phyloP scores from a whole-genome alignment of 2,329 filamentous ascomycete genomes.

The Neopestalotiopsis rosae region DNA sequence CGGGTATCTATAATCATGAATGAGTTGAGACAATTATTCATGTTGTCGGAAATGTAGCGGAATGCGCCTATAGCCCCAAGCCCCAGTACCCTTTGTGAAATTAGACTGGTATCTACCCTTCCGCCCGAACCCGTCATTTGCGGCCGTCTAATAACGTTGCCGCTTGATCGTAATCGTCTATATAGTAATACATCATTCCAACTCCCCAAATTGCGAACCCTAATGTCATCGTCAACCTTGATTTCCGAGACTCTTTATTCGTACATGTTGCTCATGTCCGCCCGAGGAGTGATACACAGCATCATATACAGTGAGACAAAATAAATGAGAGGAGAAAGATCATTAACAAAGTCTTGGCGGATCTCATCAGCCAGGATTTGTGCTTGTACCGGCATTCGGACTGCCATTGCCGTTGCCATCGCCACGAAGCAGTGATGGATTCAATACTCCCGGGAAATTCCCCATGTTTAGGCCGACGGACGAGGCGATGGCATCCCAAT shows the following conservation, averaged over 20 bases:
- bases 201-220: neutral
- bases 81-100: no score
- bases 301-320: no score
- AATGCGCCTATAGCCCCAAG: no score
- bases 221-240: no score
- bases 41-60: no score
- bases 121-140: no score
- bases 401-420: neutral
- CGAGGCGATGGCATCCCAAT: constrained; percentile 16
- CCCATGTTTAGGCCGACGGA: constrained; percentile 1
- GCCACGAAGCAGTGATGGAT: neutral
- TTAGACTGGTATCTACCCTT: no score
- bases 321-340: neutral
- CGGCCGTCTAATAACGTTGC: no score
- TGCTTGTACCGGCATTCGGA: neutral
- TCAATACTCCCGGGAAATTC: neutral
- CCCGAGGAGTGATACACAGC: neutral
- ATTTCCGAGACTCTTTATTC: neutral
- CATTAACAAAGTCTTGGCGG: neutral
- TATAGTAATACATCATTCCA: neutral
- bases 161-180: no score
- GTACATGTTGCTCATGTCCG: neutral
- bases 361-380: neutral
- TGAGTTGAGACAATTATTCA: no score
- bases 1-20: no score